Evolutionary conservation across 345 rosid species (phyloP).

Genomic region (Schrenkiella parvula): DNA sequence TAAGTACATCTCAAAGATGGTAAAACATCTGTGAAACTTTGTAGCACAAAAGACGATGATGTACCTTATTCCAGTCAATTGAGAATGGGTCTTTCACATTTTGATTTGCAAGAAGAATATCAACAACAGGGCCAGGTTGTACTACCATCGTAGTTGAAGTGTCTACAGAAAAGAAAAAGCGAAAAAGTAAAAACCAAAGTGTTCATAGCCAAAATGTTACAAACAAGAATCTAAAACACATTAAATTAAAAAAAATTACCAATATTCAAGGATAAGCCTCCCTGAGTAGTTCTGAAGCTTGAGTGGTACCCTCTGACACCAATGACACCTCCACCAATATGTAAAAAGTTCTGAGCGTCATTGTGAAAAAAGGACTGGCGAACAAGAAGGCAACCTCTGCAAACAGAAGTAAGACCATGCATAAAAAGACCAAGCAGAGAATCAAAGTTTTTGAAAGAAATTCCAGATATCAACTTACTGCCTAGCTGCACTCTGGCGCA

Average conservation of each 20-base stretch:
- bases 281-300: slow-evolving; percentile 36
- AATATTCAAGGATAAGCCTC: slow-evolving; percentile 38
- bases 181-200: neutral
- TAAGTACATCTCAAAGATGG: neutral
- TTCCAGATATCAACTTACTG: slow-evolving; percentile 45
- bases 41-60: neutral
- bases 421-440: neutral
- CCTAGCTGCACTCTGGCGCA: slow-evolving; percentile 88
- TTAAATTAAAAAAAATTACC: slow-evolving; percentile 12
- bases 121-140: slow-evolving; percentile 34
- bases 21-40: neutral
- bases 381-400: slow-evolving; percentile 73
- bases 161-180: slow-evolving; percentile 16
- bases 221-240: neutral
- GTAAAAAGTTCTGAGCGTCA: slow-evolving; percentile 5
- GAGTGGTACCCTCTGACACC: slow-evolving; percentile 38
- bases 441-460: neutral
- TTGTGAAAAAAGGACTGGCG: slow-evolving; percentile 35
- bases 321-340: slow-evolving; percentile 30
- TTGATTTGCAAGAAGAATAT: slow-evolving; percentile 27
- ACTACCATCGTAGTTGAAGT: slow-evolving; percentile 35
- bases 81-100: neutral
- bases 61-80: slow-evolving; percentile 28
- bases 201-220: neutral
- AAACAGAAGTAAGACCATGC: slow-evolving; percentile 2